Percentiles rank a stretch among this genome's conserved stretches.
These are phyloP conservation scores for Trichoderma lentiforme DNA, from an alignment of 2,329 filamentous ascomycete genomes.

Conservation along the genomic window DNA sequence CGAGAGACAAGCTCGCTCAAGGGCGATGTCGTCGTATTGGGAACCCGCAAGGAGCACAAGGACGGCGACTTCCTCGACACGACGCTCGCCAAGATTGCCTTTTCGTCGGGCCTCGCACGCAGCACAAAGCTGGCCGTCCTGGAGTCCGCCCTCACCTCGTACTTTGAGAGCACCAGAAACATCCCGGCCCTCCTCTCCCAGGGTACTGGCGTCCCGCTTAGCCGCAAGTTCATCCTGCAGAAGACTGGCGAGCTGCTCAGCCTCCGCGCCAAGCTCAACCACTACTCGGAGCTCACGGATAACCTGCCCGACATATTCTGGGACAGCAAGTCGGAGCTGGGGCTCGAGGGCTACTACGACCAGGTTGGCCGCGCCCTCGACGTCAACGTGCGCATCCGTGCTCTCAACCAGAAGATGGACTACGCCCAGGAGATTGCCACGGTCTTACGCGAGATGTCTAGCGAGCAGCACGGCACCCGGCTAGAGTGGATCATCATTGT, in stretches of 20 bases:
- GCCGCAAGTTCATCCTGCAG: constrained; percentile 76
- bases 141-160: constrained; percentile 75
- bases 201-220: constrained; percentile 44
- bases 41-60: constrained; percentile 61
- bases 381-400: constrained; percentile 84
- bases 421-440: constrained; percentile 94
- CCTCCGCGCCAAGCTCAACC: constrained; percentile 87
- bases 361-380: constrained; percentile 87
- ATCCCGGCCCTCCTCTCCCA: constrained; percentile 77
- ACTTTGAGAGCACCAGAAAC: constrained; percentile 80
- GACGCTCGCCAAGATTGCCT: constrained; percentile 90
- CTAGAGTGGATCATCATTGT: constrained; percentile 96
- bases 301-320: constrained; percentile 94
- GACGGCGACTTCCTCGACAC: constrained; percentile 49
- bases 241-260: constrained; percentile 91
- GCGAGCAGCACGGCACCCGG: constrained; percentile 82
- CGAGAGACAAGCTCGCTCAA: constrained; percentile 74
- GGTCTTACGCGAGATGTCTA: constrained; percentile 81
- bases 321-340: constrained; percentile 85
- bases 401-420: constrained; percentile 95
- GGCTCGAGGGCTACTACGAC: constrained; percentile 91
- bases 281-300: constrained; percentile 95
- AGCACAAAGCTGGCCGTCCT: constrained; percentile 92
- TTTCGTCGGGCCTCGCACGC: constrained; percentile 87
- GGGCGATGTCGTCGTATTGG: constrained; percentile 85